Base-by-base conservation (phyloP, 495 filamentous ascomycete species). In the Elaphomyces granulatus region DNA sequence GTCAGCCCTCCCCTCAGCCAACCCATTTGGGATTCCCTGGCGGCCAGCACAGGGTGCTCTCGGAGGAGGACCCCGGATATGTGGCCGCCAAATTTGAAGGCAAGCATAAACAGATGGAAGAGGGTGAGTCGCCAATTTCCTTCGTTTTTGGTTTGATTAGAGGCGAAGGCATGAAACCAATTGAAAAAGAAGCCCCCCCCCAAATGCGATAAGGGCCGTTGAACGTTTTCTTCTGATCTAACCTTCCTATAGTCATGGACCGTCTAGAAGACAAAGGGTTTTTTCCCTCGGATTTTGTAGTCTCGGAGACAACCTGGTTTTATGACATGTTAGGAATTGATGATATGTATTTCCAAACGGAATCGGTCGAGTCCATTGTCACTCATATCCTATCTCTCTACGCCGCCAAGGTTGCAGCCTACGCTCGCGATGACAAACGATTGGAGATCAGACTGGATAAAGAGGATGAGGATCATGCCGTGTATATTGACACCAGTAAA, bases 341-440 rank as follows among this genome's bases (percentile, higher is more conserved):
- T 59, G 90, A 98, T 61, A 87, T 94, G 66, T 98, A 98, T 64
- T 98, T 98, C 68, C 81, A 93, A 56, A 83, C 85, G 26, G 90
- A 98, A 64, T 72, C 73, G 2, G 80, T 78, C 17, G 81, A 87
- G 32, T 83, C 81, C 36, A 88, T 98, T 45, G 81, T 85, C 43
- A 93, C 81, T 51, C 82, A 94, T 54, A 85, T 98, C 46, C 87
- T 87, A 36, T 95, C 88, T 10, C 72, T 98, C 20, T 98, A 96
- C 54, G 92, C 92, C 15, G 90, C 87, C 56, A 98, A 98, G 66
- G 77, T 96, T 33, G 92, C 92, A 4, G 90, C 90, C 1, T 93
- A 81, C 50, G 83, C 88, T 15, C 80, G 90, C 41, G 83, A 93
- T 50, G 90, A 98, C 59, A 92, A 88, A 65, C 77, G 78, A 34